These are phyloP conservation scores for Diaporthe batatas DNA, from an alignment of 2,329 filamentous ascomycete genomes.

Conservation along the genomic window DNA sequence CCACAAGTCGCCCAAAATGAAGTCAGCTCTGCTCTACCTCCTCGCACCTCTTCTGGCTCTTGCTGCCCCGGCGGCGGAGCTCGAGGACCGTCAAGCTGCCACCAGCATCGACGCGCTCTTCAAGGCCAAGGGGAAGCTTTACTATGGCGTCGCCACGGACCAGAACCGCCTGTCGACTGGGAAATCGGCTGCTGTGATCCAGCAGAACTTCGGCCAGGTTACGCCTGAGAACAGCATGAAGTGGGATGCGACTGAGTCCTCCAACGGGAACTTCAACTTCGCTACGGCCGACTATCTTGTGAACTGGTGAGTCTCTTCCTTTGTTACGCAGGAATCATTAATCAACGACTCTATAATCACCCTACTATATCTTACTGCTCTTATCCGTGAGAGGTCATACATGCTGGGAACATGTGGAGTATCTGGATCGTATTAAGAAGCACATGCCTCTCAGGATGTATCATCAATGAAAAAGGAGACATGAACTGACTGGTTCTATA, in stretches of 20 bases:
- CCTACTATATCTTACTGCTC: accelerated
- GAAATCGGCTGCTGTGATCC: slow-evolving; percentile 69
- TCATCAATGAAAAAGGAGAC: slow-evolving; percentile 56
- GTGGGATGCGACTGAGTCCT: slow-evolving; percentile 70
- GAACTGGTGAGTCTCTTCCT: slow-evolving; percentile 55
- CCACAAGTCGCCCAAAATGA: slow-evolving; percentile 46
- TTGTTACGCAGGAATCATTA: background rate
- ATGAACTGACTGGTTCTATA: slow-evolving; percentile 49
- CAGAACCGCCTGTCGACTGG: slow-evolving; percentile 62
- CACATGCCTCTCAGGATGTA: slow-evolving; percentile 59
- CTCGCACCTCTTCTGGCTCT: slow-evolving; percentile 49
- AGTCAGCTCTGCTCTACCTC: slow-evolving; percentile 51
- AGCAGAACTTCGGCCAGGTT: slow-evolving; percentile 72
- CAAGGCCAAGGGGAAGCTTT: slow-evolving; percentile 74
- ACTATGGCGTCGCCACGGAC: slow-evolving; percentile 72
- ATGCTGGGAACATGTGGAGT: too few relatives aligned
- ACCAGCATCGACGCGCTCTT: slow-evolving; percentile 68
- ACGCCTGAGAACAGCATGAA: slow-evolving; percentile 80
- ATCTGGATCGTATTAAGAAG: background rate
- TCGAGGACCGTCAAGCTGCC: slow-evolving; percentile 55
- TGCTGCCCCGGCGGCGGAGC: slow-evolving; percentile 50
- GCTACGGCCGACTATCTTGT: slow-evolving; percentile 70
- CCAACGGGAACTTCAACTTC: slow-evolving; percentile 67
- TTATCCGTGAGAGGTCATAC: background rate
- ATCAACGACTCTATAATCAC: background rate